A percentile compares a stretch with the other conserved stretches of the same genome.
phyloP scores from a whole-genome alignment of 805 yeast genomes.

The Hanseniaspora hatyaiensis region DNA sequence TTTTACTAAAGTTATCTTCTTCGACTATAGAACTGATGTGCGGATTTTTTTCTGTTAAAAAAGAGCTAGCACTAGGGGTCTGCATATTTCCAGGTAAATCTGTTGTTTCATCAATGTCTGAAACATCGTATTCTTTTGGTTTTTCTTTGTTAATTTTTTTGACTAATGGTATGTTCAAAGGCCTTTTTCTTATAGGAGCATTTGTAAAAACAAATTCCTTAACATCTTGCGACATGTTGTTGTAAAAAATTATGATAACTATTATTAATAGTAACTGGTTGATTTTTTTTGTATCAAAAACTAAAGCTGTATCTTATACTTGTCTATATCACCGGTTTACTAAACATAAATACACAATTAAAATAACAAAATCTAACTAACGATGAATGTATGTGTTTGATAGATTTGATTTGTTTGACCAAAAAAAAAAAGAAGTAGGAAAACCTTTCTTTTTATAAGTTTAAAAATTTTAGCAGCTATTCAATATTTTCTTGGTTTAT shows the following conservation, averaged over 20 bases:
- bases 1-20: conserved; percentile 1
- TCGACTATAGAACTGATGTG: neutral
- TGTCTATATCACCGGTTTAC: neutral
- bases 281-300: no score
- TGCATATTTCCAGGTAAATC: neutral
- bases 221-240: no score
- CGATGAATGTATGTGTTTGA: no score
- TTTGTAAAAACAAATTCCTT: no score
- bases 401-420: no score
- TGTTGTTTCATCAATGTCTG: neutral
- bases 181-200: neutral
- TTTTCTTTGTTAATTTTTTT: neutral
- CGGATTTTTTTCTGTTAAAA: neutral
- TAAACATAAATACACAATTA: no score
- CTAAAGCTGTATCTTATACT: neutral
- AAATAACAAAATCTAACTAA: neutral
- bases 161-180: conserved; percentile 1
- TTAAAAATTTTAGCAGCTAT: no score
- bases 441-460: no score
- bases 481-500: no score
- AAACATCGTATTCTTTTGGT: neutral
- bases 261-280: no score
- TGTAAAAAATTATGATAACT: no score
- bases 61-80: neutral
- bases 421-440: no score